A percentile compares a stretch with the other conserved stretches of the same genome.
These are phyloP conservation scores for Kodamaea nitidulidarum DNA, from an alignment of 805 yeast genomes.

Conservation along the genomic window DNA sequence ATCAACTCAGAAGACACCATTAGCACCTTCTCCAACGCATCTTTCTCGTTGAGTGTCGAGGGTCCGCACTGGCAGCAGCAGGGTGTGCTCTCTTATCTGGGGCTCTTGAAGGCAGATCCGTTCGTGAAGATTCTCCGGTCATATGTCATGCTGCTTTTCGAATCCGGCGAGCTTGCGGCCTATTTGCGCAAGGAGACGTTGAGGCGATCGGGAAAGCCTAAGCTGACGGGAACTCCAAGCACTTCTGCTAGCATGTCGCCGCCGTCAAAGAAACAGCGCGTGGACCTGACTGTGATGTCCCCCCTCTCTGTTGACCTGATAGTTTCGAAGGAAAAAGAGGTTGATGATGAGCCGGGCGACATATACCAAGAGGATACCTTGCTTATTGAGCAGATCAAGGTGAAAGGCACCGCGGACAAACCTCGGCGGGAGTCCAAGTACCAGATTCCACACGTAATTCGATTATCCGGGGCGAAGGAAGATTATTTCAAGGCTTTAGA, in stretches of 20 bases:
- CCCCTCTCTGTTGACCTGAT: slow-evolving; percentile 5
- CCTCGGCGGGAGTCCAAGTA: neutral
- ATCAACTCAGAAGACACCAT: slow-evolving; percentile 33
- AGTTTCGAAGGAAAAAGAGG: slow-evolving; percentile 8
- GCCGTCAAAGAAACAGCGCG: slow-evolving; percentile 4
- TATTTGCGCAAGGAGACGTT: slow-evolving; percentile 20
- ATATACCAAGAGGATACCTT: slow-evolving; percentile 26
- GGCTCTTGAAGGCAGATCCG: slow-evolving; percentile 38
- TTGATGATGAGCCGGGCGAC: slow-evolving; percentile 15
- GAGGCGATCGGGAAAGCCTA: slow-evolving; percentile 11
- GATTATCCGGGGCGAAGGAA: slow-evolving; percentile 9
- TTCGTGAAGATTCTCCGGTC: slow-evolving; percentile 34
- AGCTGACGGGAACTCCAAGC: neutral
- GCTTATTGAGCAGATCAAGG: slow-evolving; percentile 23
- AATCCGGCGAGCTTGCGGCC: slow-evolving; percentile 31
- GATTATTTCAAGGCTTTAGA: slow-evolving; percentile 28
- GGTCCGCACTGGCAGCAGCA: slow-evolving; percentile 39
- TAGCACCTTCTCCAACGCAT: slow-evolving; percentile 31
- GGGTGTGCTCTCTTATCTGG: slow-evolving; percentile 38
- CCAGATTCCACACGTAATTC: slow-evolving; percentile 5
- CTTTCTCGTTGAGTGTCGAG: slow-evolving; percentile 31
- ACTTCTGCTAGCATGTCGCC: slow-evolving; percentile 2
- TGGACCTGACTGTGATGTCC: slow-evolving; percentile 2
- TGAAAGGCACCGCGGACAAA: slow-evolving; percentile 1
- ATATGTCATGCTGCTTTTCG: slow-evolving; percentile 30